Conservation (phyloP, 257 asterid genomes). For the Solanum chilense region DNA sequence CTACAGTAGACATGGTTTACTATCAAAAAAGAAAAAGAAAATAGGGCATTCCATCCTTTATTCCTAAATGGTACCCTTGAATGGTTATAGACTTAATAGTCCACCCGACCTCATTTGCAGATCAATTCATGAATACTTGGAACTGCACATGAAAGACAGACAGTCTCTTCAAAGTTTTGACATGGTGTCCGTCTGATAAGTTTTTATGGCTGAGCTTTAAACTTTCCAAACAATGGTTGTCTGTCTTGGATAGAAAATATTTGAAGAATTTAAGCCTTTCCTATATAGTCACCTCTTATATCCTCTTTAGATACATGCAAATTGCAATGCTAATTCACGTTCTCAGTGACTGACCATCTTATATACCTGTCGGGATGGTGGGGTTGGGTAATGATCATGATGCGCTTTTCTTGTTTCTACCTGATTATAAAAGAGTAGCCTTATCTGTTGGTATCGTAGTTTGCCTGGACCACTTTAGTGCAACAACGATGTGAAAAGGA, state of each 20-base stretch:
- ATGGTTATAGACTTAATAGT: background rate
- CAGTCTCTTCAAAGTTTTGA: background rate
- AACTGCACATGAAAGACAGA: background rate
- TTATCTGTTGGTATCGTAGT: background rate
- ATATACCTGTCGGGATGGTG: background rate
- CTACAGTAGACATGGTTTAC: background rate
- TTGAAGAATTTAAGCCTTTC: background rate
- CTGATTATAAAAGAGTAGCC: background rate
- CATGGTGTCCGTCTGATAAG: background rate
- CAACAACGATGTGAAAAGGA: background rate
- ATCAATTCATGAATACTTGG: background rate
- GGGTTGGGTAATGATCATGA: background rate
- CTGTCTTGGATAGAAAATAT: background rate
- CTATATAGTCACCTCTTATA: background rate
- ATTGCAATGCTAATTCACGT: background rate
- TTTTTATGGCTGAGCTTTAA: background rate
- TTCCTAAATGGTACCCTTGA: background rate
- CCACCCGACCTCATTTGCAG: background rate
- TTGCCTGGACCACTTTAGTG: background rate
- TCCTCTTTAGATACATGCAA: background rate
- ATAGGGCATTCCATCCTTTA: background rate
- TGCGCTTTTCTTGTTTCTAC: background rate
- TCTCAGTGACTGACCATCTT: background rate
- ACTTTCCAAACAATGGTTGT: background rate
- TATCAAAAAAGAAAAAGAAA: background rate